phyloP scores from a whole-genome alignment of 208 protist species.

The Jaenimonas drosophilae region DNA sequence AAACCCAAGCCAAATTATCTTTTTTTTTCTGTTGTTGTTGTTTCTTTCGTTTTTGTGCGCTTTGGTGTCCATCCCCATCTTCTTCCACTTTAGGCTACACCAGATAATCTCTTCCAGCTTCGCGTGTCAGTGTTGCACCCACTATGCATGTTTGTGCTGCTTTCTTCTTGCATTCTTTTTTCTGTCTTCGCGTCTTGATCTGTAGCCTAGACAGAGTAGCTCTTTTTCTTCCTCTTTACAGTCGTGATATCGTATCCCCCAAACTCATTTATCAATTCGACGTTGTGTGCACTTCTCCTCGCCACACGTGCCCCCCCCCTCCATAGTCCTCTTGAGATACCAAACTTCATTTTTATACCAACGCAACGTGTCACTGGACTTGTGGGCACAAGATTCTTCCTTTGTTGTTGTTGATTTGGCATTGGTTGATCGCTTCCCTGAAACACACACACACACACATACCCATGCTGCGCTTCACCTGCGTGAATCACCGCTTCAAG shows the following conservation, averaged over 20 bases:
- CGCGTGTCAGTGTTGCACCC: background rate
- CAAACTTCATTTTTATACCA: background rate
- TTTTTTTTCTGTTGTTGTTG: background rate
- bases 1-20: too few relatives aligned
- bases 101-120: too few relatives aligned
- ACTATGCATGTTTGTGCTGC: background rate
- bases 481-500: slow-evolving; percentile 2
- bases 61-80: too few relatives aligned
- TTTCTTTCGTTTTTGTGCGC: slow-evolving; percentile 1
- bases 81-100: too few relatives aligned
- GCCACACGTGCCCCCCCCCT: background rate
- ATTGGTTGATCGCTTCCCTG: too few relatives aligned
- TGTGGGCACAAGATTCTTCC: background rate
- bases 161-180: background rate
- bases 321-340: slow-evolving; percentile 1
- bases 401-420: too few relatives aligned
- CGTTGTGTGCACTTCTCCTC: background rate
- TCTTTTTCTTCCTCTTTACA: background rate
- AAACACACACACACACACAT: slow-evolving; percentile 1
- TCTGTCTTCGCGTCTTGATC: background rate
- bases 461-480: background rate
- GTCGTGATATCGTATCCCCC: background rate
- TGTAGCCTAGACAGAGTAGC: background rate
- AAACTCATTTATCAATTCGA: too few relatives aligned
- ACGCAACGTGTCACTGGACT: background rate